Evolutionary conservation across 805 yeast genomes (phyloP), one percentile per base, ranked within the genome.

Genomic region (Saturnispora gosingensis): DNA sequence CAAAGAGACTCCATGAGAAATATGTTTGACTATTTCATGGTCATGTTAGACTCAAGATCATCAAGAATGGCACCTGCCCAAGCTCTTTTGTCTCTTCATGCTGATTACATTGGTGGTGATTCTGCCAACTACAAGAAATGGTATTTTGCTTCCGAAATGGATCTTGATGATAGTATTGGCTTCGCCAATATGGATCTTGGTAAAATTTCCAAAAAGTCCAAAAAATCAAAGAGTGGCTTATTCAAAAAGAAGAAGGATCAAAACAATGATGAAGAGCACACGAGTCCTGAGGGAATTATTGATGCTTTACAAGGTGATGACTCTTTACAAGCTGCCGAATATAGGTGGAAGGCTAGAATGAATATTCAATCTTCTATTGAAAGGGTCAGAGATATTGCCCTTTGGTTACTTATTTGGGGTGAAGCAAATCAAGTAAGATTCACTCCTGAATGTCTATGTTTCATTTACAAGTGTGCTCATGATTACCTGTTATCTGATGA

Each of bases 401-500:
- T 86, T 56, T 86, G 85, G 70, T 72, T 86, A 55, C 73, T 86
- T 61, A 70, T 84, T 60, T 86, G 95, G 95, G 95, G 95, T 74
- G 95, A 86, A 72, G 90, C 93, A 35, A 86, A 86, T 70, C 93
- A 86, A 74, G 95, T 91, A 53, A 85, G 99, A 71, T 93, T 93
- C 73, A 85, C 93, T 52, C 78, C 85, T 6, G 97, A 89, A 75
- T 78, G 85, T 72, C 73, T 93, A 56, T 88, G 97, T 78, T 93
- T 86, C 78, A 83, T 93, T 64, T 95, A 82, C 80, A 91, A 95
- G 75, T 87, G 95, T 69, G 96, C 97, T 53, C 77, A 78, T 58
- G 99, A 93, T 71, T 90, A 93, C 72, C 76, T 88, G 66, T 72
- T 79, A 56, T 87, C 96, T 51, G 95, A 95, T 50, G 82, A 85